Evolutionary conservation across 352 stramenopile genomes (phyloP).

Genomic region (Pythium phragmitis): DNA sequence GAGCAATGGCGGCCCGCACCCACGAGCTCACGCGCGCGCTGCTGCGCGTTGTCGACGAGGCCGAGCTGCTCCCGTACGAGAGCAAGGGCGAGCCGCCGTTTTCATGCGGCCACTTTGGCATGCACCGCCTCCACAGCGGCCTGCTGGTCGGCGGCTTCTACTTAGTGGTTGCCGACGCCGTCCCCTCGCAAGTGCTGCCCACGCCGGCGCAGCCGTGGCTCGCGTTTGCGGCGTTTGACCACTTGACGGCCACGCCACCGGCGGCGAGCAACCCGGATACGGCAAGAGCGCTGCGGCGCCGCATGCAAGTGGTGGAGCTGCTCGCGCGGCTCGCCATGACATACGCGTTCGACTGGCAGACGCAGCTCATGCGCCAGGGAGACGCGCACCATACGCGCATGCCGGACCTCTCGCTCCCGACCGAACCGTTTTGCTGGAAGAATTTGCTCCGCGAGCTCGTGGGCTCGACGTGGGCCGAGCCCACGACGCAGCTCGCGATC

Average conservation of each 20-base stretch:
- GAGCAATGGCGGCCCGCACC: too few relatives aligned
- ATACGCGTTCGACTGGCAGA: conserved; percentile 11
- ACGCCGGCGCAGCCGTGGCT: conserved; percentile 13
- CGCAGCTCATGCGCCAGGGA: conserved; percentile 8
- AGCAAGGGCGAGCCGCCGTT: conserved; percentile 5
- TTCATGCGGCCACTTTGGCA: conserved; percentile 6
- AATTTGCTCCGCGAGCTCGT: conserved; percentile 14
- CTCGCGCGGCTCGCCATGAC: conserved; percentile 16
- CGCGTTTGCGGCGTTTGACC: conserved; percentile 23
- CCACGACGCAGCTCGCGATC: conserved; percentile 13
- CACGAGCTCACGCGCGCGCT: not conserved
- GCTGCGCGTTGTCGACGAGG: conserved; percentile 12
- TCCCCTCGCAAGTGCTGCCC: conserved; percentile 13
- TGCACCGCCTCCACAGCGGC: not conserved
- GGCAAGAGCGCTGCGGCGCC: conserved; percentile 4
- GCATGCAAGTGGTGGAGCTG: conserved; percentile 18
- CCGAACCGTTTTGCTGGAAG: conserved; percentile 7
- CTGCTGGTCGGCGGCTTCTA: conserved; percentile 20
- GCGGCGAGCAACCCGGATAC: conserved; percentile 7
- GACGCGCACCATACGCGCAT: too few relatives aligned
- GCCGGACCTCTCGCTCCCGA: too few relatives aligned
- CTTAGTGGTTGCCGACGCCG: conserved; percentile 6
- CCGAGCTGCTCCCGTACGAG: conserved; percentile 23
- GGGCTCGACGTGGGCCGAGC: conserved; percentile 14
- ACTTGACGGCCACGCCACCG: conserved; percentile 13